Evolutionary conservation across 768 basidiomycete genomes (phyloP).

Genomic region (Psilocybe azurescens): DNA sequence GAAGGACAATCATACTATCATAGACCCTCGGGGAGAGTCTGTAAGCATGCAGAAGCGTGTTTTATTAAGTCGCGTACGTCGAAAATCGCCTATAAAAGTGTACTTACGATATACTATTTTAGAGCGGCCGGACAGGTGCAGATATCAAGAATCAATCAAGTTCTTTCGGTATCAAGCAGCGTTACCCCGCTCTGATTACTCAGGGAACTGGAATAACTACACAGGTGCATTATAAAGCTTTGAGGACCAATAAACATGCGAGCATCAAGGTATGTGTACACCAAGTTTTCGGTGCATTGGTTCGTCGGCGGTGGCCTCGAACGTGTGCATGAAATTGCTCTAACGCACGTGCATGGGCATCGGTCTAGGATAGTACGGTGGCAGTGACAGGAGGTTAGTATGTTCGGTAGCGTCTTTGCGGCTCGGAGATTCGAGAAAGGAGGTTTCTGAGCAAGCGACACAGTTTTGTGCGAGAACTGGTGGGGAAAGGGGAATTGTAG

Average conservation of each 20-base stretch:
- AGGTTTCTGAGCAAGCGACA: not conserved
- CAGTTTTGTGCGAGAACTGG: not conserved
- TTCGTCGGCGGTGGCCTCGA: not conserved
- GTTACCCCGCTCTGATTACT: too few species aligned
- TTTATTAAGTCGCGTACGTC: too few species aligned
- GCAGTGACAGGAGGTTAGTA: not conserved
- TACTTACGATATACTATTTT: too few species aligned
- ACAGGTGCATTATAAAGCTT: not conserved
- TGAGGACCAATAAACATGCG: not conserved
- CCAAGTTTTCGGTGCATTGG: not conserved
- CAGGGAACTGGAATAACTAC: too few species aligned
- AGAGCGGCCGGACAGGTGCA: too few species aligned
- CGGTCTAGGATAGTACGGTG: not conserved
- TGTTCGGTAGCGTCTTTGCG: conserved; percentile 1
- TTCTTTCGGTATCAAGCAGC: too few species aligned
- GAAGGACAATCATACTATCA: not conserved
- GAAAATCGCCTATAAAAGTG: too few species aligned
- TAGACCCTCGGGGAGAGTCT: not conserved
- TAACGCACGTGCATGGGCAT: conserved; percentile 4
- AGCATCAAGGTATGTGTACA: too few species aligned
- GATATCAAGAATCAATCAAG: too few species aligned
- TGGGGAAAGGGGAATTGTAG: not conserved
- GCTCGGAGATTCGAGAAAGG: not conserved
- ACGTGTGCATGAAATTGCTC: not conserved
- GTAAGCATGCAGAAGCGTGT: not conserved